Conservation (phyloP, 208 protist genomes). For the Leishmania braziliensis region DNA sequence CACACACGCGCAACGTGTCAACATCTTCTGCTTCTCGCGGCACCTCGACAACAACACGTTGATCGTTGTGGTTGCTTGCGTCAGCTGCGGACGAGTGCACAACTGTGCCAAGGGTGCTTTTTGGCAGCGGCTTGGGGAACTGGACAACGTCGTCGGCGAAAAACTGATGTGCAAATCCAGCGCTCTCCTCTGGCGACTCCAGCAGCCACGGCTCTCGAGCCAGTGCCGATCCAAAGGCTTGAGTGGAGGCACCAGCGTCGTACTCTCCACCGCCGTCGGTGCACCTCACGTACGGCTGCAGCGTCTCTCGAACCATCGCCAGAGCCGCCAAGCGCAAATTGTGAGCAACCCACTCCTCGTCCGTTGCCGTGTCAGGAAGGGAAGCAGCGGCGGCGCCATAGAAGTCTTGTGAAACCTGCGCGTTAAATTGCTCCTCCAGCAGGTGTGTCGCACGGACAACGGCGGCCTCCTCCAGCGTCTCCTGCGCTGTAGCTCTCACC, state of each 20-base stretch:
- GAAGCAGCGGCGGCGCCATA: background rate
- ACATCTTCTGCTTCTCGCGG: background rate
- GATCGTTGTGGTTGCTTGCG: background rate
- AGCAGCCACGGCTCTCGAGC: too few species aligned
- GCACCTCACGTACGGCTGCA: background rate
- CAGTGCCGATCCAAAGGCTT: background rate
- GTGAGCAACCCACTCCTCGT: constrained; percentile 31
- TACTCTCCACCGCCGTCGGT: background rate
- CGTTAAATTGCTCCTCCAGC: constrained; percentile 15
- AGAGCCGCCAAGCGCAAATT: constrained; percentile 13
- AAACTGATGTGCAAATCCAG: background rate
- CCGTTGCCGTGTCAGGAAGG: constrained; percentile 26
- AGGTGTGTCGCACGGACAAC: constrained; percentile 19
- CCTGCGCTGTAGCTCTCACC: constrained; percentile 3
- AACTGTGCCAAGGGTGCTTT: background rate
- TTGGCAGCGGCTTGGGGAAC: background rate
- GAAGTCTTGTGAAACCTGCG: background rate
- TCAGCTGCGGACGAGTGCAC: background rate
- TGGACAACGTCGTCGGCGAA: background rate
- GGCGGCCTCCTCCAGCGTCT: constrained; percentile 25
- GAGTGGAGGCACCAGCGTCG: background rate
- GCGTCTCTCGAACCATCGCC: constrained; percentile 19
- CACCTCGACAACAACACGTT: background rate
- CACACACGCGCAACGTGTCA: background rate
- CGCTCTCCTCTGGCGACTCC: too few species aligned